Percentiles rank a stretch among this genome's conserved stretches.
These are phyloP conservation scores for Thalassiosira mediterranea DNA, from an alignment of 352 stramenopile genomes.

Conservation along the genomic window DNA sequence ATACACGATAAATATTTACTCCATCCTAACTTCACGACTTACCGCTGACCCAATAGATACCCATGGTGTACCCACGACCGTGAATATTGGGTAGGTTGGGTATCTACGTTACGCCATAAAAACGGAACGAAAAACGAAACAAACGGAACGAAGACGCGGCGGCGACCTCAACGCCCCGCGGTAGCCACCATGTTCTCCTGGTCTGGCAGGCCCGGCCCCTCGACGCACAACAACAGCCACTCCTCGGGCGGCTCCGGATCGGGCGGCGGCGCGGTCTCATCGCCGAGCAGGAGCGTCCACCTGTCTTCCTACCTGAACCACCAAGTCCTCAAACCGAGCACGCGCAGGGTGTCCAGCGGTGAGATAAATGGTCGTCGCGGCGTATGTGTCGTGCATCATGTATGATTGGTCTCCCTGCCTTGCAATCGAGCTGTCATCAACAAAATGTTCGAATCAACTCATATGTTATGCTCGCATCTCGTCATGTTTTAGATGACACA, in stretches of 20 bases:
- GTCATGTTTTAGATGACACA: conserved; percentile 16
- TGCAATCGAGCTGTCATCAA: too few relatives aligned
- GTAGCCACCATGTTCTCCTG: conserved; percentile 21
- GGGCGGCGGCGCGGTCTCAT: not conserved
- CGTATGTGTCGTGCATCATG: conserved; percentile 7
- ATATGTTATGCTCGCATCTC: conserved; percentile 20
- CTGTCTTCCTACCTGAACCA: conserved; percentile 74
- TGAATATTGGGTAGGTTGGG: too few relatives aligned
- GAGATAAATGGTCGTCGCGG: conserved; percentile 26
- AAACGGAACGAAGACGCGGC: too few relatives aligned
- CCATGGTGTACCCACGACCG: too few relatives aligned
- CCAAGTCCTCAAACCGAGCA: conserved; percentile 64
- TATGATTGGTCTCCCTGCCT: too few relatives aligned
- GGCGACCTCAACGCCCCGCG: too few relatives aligned
- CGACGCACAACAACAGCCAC: not conserved
- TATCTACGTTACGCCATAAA: too few relatives aligned
- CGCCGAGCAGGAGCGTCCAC: conserved; percentile 43
- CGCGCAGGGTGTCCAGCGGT: conserved; percentile 69
- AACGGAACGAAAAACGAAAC: too few relatives aligned
- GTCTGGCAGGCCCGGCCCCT: not conserved
- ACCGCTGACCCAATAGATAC: too few relatives aligned
- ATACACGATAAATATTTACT: too few relatives aligned
- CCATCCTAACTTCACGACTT: too few relatives aligned
- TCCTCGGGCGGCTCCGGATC: not conserved
- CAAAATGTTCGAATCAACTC: conserved; percentile 11